These are phyloP conservation scores for Paracoccidioides lutzii DNA, from an alignment of 2,329 filamentous ascomycete genomes.

Conservation along the genomic window DNA sequence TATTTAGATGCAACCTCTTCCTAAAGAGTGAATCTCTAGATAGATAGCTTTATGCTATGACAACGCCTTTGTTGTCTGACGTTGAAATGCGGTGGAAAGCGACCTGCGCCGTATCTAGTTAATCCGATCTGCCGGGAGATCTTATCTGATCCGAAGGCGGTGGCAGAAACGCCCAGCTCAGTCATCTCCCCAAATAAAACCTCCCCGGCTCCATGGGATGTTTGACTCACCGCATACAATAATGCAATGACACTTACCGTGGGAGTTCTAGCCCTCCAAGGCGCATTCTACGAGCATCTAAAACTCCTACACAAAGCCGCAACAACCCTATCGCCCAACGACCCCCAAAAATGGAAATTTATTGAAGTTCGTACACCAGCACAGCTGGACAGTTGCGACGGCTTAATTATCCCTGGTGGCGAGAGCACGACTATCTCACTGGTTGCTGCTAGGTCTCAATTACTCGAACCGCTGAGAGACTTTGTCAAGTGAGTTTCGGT, in stretches of 20 bases:
- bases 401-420: constrained; percentile 79
- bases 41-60: no score
- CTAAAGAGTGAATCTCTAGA: no score
- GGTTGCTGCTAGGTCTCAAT: constrained; percentile 64
- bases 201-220: not conserved
- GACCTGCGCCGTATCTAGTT: not conserved
- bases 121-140: not conserved
- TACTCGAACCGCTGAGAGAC: constrained; percentile 71
- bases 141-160: not conserved
- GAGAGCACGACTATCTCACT: constrained; percentile 91
- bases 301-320: constrained; percentile 59
- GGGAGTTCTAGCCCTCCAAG: constrained; percentile 67
- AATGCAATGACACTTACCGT: constrained; percentile 21
- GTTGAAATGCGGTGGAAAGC: not conserved
- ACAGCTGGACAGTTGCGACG: constrained; percentile 63
- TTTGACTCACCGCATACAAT: not conserved
- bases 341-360: constrained; percentile 42
- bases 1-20: not conserved
- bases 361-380: constrained; percentile 65
- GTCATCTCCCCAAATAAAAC: not conserved
- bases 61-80: not conserved
- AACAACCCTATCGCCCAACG: constrained; percentile 28
- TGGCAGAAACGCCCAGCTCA: not conserved
- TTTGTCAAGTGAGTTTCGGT: constrained; percentile 64
- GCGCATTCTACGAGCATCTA: constrained; percentile 83